Conservation (phyloP, 2,329 filamentous ascomycete species). For the Colletotrichum sp. region DNA sequence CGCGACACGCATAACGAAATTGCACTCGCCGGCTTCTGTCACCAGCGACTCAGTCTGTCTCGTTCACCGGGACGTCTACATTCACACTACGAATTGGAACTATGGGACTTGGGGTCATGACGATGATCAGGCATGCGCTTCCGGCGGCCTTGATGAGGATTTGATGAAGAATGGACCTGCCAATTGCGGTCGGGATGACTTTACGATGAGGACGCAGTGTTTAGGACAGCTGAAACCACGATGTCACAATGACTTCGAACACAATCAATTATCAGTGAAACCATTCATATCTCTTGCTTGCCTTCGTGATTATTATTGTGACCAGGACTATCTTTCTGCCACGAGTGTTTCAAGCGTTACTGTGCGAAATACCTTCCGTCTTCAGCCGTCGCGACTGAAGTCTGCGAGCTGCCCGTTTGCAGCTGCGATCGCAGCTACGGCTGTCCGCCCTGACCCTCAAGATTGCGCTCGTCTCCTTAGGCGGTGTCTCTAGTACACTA, state of each 20-base stretch:
- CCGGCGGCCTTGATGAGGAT: constrained; percentile 8
- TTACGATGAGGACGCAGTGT: constrained; percentile 18
- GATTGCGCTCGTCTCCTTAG: not conserved
- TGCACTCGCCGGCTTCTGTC: constrained; percentile 1
- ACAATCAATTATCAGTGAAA: constrained; percentile 19
- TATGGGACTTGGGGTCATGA: constrained; percentile 20
- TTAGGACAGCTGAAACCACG: constrained; percentile 2
- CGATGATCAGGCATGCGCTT: not conserved
- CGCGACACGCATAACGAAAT: not conserved
- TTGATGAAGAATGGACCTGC: constrained; percentile 13
- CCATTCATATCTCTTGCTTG: not conserved
- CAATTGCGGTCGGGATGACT: constrained; percentile 19
- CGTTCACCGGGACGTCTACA: constrained; percentile 6
- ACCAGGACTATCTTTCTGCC: too few species aligned
- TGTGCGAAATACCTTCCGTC: too few species aligned
- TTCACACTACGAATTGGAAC: constrained; percentile 27
- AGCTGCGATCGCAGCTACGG: too few species aligned
- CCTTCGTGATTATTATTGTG: not conserved
- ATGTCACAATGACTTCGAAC: not conserved
- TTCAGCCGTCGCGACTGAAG: too few species aligned
- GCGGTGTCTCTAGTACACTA: not conserved
- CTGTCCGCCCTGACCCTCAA: too few species aligned
- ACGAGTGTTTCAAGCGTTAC: too few species aligned
- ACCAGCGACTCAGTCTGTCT: constrained; percentile 20
- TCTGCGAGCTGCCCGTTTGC: too few species aligned